These are phyloP conservation scores for Gaeumannomyces tritici DNA, from an alignment of 2,329 filamentous ascomycete species.

Conservation along the genomic window DNA sequence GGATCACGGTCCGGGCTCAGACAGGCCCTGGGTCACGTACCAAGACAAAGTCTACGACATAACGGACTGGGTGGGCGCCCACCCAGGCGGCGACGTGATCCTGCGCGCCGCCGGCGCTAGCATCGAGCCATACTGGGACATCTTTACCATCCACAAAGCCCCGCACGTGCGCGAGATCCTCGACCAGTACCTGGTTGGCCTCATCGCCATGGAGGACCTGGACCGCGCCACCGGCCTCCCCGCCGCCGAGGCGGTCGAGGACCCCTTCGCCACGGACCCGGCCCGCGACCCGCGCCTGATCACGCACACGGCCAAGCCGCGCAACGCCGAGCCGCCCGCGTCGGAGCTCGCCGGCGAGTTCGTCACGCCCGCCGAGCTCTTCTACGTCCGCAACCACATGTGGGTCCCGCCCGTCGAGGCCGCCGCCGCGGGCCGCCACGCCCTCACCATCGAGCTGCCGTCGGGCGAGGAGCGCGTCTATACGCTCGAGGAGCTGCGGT, in stretches of 20 bases:
- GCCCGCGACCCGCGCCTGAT: constrained; percentile 39
- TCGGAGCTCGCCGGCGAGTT: constrained; percentile 37
- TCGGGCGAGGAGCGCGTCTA: constrained; percentile 44
- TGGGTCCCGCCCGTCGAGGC: constrained; percentile 45
- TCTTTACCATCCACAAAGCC: constrained; percentile 59
- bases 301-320: constrained; percentile 42
- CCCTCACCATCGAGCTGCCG: constrained; percentile 46
- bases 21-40: constrained; percentile 51
- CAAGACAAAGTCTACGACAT: constrained; percentile 61
- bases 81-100: constrained; percentile 61
- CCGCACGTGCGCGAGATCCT: constrained; percentile 56
- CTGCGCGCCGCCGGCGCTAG: constrained; percentile 53
- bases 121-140: constrained; percentile 61
- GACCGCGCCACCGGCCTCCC: constrained; percentile 38
- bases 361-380: constrained; percentile 43
- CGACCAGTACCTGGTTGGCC: constrained; percentile 54
- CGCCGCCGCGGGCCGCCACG: constrained; percentile 26
- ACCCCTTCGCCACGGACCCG: constrained; percentile 49
- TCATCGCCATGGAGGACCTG: constrained; percentile 48
- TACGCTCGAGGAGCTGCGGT: constrained; percentile 42
- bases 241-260: constrained; percentile 43
- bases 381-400: constrained; percentile 55
- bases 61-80: constrained; percentile 55
- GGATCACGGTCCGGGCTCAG: constrained; percentile 10
- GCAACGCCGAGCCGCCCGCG: constrained; percentile 51